These are phyloP conservation scores for Acorus gramineus DNA, from an alignment of 106 monocot species.

Conservation along the genomic window DNA sequence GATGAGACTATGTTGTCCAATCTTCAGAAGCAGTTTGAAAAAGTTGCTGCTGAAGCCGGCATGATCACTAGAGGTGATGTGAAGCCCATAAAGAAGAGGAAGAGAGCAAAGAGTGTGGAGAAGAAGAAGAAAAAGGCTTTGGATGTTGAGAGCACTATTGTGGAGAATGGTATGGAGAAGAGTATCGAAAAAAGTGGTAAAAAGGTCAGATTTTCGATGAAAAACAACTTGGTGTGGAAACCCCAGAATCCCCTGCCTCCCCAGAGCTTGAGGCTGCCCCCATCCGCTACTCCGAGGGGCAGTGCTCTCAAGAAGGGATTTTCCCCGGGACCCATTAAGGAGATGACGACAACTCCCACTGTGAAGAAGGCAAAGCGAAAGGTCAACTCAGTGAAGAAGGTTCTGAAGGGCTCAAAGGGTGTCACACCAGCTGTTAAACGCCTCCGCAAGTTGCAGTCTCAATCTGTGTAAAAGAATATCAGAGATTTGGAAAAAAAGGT, in stretches of 20 bases:
- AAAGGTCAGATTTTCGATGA: slow-evolving; percentile 91
- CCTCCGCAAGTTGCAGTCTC: no score
- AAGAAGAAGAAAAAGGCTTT: slow-evolving; percentile 64
- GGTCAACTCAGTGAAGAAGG: slow-evolving; percentile 55
- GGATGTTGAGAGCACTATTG: slow-evolving; percentile 11
- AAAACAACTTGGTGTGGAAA: slow-evolving; percentile 89
- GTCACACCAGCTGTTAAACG: background rate
- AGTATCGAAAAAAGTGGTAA: slow-evolving; percentile 55
- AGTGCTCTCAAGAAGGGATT: slow-evolving; percentile 93
- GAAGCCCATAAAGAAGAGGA: no score
- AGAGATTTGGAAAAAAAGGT: no score
- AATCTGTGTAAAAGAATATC: no score
- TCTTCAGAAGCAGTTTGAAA: slow-evolving; percentile 89
- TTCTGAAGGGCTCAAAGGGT: slow-evolving; percentile 25
- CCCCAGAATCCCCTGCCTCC: slow-evolving; percentile 86
- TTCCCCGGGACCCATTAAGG: slow-evolving; percentile 67
- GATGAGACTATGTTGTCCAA: slow-evolving; percentile 62
- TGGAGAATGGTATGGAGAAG: slow-evolving; percentile 15
- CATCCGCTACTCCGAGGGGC: slow-evolving; percentile 81
- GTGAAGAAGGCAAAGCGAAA: slow-evolving; percentile 44
- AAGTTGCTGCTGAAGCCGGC: slow-evolving; percentile 71
- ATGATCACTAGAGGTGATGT: slow-evolving; percentile 5
- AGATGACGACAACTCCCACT: slow-evolving; percentile 18
- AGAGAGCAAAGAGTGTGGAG: background rate
- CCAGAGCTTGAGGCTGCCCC: slow-evolving; percentile 78